Conservation (phyloP, 2,329 filamentous ascomycete genomes). For the Pyrenophora tritici-repentis region DNA sequence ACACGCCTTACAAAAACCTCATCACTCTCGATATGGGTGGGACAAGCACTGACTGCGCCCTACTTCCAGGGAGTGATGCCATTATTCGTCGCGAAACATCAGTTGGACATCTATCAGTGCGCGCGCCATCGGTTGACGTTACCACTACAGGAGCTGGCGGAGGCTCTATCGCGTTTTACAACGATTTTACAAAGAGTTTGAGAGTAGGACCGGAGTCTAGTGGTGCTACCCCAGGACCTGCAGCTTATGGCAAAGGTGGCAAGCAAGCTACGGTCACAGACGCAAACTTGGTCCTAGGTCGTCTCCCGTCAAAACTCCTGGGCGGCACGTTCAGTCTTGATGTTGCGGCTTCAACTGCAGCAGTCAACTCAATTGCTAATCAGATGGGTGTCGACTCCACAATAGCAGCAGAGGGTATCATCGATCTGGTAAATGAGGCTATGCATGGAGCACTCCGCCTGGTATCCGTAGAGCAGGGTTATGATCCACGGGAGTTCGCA, state of each 20-base stretch:
- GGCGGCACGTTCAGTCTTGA: conserved; percentile 55
- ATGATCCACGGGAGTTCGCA: conserved; percentile 57
- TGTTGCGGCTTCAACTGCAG: conserved; percentile 49
- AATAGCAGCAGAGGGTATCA: conserved; percentile 55
- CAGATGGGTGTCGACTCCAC: conserved; percentile 53
- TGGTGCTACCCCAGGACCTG: conserved; percentile 55
- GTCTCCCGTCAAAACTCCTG: conserved; percentile 53
- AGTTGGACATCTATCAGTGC: conserved; percentile 52
- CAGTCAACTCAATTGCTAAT: conserved; percentile 52
- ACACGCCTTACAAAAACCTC: conserved; percentile 55
- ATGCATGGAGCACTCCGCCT: conserved; percentile 58
- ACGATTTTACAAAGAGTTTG: conserved; percentile 54
- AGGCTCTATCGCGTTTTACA: conserved; percentile 56
- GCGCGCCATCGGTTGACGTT: conserved; percentile 56
- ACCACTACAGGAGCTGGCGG: conserved; percentile 57
- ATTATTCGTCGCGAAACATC: conserved; percentile 54
- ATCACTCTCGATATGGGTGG: conserved; percentile 60
- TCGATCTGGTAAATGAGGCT: conserved; percentile 57
- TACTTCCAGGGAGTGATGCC: conserved; percentile 52
- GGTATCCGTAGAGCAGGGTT: conserved; percentile 59
- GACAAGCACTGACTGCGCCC: conserved; percentile 55
- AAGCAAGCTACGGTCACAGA: conserved; percentile 55
- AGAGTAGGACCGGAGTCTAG: conserved; percentile 59
- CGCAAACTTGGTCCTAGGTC: conserved; percentile 56
- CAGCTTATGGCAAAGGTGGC: conserved; percentile 57